Percentiles rank a stretch among this genome's conserved stretches.
Conservation (phyloP, 2,329 filamentous ascomycete genomes). For the Cladosporium sp. region DNA sequence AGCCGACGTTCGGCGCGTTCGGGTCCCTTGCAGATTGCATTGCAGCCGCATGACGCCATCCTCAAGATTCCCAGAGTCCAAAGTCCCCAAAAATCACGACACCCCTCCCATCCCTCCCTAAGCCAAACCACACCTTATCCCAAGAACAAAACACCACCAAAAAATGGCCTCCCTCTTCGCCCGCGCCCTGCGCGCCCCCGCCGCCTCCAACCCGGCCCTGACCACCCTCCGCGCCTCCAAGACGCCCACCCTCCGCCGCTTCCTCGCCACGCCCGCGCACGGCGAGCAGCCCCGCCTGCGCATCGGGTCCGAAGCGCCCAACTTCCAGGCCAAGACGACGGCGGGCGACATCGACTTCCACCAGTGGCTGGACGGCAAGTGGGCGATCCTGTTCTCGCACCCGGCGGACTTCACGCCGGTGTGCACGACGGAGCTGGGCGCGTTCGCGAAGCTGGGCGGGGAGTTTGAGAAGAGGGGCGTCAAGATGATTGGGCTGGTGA, state of each 20-base stretch:
- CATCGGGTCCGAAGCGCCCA: constrained; percentile 57
- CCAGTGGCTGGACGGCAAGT: constrained; percentile 70
- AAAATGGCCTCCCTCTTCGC: constrained; percentile 8
- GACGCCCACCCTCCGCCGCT: constrained; percentile 25
- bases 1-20: no score
- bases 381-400: constrained; percentile 80
- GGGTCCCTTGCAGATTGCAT: background rate
- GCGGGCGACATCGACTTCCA: constrained; percentile 72
- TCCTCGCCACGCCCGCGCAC: constrained; percentile 17
- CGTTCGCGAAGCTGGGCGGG: constrained; percentile 80
- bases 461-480: constrained; percentile 83
- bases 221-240: constrained; percentile 4
- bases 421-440: constrained; percentile 91
- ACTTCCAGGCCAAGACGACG: constrained; percentile 79
- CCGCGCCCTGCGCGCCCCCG: constrained; percentile 5
- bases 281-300: constrained; percentile 37
- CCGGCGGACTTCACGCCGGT: constrained; percentile 87
- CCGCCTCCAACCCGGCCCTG: constrained; percentile 1
- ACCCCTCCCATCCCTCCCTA: background rate
- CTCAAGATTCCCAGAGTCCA: background rate
- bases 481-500: constrained; percentile 78
- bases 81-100: background rate
- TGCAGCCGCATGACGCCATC: constrained; percentile 4
- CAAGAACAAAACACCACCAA: no score
- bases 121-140: no score